Conservation (phyloP, 805 yeast genomes). For the Cyberlindnera petersonii region DNA sequence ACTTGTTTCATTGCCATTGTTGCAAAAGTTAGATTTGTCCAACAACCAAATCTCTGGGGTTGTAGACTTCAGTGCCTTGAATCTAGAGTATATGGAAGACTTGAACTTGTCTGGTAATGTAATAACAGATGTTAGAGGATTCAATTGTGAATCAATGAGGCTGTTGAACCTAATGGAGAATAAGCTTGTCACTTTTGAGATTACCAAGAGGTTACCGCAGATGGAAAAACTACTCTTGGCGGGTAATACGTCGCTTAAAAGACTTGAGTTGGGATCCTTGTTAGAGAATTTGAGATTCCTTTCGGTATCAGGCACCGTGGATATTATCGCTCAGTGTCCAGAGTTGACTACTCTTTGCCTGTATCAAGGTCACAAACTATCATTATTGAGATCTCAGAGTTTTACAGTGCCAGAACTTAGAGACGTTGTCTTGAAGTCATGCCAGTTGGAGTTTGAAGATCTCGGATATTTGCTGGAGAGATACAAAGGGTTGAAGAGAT, state of each 20-base stretch:
- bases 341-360: conserved; percentile 6
- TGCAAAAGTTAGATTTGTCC: conserved; percentile 15
- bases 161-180: conserved; percentile 10
- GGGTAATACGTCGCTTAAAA: conserved; percentile 2
- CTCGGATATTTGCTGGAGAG: not conserved
- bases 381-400: not conserved
- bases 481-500: conserved; percentile 9
- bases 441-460: conserved; percentile 9
- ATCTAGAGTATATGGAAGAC: conserved; percentile 16
- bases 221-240: conserved; percentile 12
- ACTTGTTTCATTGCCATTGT: conserved; percentile 11
- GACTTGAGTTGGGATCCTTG: not conserved
- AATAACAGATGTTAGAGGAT: conserved; percentile 7
- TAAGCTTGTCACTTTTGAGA: conserved; percentile 1
- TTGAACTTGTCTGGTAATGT: conserved; percentile 16
- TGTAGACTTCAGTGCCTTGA: conserved; percentile 9
- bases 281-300: conserved; percentile 7
- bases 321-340: conserved; percentile 4
- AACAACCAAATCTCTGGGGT: conserved; percentile 13
- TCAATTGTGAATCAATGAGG: conserved; percentile 1
- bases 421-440: conserved; percentile 6
- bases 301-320: conserved; percentile 4
- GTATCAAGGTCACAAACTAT: not conserved
- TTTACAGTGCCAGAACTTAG: conserved; percentile 1
- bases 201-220: conserved; percentile 4